phyloP scores from a whole-genome alignment of 2,329 filamentous ascomycete genomes.

The Talaromyces rugulosus region DNA sequence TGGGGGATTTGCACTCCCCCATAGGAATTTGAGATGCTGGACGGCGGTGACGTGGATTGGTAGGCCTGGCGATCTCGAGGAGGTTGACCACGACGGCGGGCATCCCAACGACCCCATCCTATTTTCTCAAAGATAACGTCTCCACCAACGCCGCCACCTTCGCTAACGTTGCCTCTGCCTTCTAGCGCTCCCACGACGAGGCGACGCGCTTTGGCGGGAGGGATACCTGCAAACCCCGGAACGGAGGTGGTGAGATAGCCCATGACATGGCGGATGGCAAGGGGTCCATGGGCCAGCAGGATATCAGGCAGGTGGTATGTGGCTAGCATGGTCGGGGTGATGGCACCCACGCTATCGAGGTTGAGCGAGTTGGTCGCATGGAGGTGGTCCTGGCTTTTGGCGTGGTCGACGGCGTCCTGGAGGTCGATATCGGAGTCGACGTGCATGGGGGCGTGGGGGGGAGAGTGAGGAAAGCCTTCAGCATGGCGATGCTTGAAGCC shows the following conservation, averaged over 20 bases:
- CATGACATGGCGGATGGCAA: slow-evolving; percentile 94
- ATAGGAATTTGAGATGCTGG: slow-evolving; percentile 47
- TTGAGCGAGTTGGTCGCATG: slow-evolving; percentile 40
- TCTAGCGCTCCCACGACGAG: slow-evolving; percentile 91
- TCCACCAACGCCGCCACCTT: slow-evolving; percentile 51
- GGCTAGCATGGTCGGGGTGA: slow-evolving; percentile 79
- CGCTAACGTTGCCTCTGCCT: slow-evolving; percentile 60
- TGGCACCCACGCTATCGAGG: slow-evolving; percentile 71
- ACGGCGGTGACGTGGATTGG: slow-evolving; percentile 21
- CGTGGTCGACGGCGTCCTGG: slow-evolving; percentile 61
- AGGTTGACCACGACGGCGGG: slow-evolving; percentile 65
- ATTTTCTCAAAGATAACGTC: slow-evolving; percentile 79
- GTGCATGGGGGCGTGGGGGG: slow-evolving; percentile 43
- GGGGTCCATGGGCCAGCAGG: slow-evolving; percentile 79
- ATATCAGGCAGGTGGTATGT: slow-evolving; percentile 89
- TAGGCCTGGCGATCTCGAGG: slow-evolving; percentile 24
- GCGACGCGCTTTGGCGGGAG: slow-evolving; percentile 82
- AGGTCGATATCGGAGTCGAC: slow-evolving; percentile 87
- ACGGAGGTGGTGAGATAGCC: slow-evolving; percentile 89
- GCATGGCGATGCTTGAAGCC: slow-evolving; percentile 55
- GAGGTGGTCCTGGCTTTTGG: slow-evolving; percentile 36
- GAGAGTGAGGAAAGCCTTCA: slow-evolving; percentile 31
- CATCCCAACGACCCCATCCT: slow-evolving; percentile 95
- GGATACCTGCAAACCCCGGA: slow-evolving; percentile 84
- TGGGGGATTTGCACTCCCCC: slow-evolving; percentile 46